Base-by-base conservation (phyloP, 1,284 basidiomycete species). In the Ganoderma meredithae region DNA sequence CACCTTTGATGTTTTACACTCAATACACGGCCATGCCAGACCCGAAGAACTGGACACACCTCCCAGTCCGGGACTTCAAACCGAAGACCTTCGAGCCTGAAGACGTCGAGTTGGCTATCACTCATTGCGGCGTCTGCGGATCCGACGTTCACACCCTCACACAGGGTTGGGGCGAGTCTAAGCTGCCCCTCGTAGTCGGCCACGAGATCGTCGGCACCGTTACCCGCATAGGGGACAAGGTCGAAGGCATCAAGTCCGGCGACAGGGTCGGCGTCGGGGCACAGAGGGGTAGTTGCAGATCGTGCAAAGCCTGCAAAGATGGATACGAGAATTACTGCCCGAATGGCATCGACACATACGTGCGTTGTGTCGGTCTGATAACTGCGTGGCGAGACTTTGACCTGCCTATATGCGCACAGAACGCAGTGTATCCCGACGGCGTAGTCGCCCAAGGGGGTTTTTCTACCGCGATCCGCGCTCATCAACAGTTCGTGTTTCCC, bases 401-500 rank as follows among this genome's bases (percentile, higher is more conserved):
- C 12, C 10, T 55, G 25, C 22, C 5, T 62, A 59, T 49, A 36
- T 63, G 63, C 60, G 39, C 27, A 7, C 25, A 75, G 74, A 73
- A 75, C 40, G 56, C 69, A n/a, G 67, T 71, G 27, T 75, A 75
- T 77, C 83, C 82, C 61, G 88, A 86, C 71, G 86, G 86, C 12
- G 81, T 84, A 19, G 80, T 85, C 74, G 81, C 84, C 65, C 81
- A 85, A 68, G 89, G 88, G 64, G 92, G 92, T 9, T 93, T 91
- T 80, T 84, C 88, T 5, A 89, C 88, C 41, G 86, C 84, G 70
- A 86, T 91, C 70, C 86, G 90, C 60, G 89, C 87, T 0, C 86
- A 91, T 72, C 83, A 91, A 74, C 85, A 84, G 69, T 93, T 90
- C 75, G 90, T 91, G 55, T 92, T 93, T 80, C 84, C 86, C 17